Conservation (phyloP, 345 rosid genomes). For the Eucalyptus tenuipes region DNA sequence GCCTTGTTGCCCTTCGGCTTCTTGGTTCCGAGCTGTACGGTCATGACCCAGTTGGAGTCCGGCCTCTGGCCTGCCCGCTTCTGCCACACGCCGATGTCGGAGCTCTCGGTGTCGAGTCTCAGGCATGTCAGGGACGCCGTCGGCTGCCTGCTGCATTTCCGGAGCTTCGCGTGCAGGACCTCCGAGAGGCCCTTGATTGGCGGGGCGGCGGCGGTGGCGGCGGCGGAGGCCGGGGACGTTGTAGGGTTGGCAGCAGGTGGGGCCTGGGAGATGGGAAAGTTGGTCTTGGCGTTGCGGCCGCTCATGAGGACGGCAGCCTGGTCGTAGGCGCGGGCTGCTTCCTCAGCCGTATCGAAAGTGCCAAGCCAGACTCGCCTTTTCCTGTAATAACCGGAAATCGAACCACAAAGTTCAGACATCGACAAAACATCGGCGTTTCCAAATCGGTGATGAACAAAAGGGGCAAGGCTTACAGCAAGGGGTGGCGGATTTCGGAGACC, state of each 20-base stretch:
- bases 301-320: constrained; percentile 47
- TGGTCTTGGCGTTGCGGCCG: constrained; percentile 46
- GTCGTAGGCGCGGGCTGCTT: constrained; percentile 48
- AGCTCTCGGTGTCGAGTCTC: constrained; percentile 47
- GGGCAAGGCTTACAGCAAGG: constrained; percentile 21
- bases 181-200: constrained; percentile 18
- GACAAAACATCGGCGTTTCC: not conserved
- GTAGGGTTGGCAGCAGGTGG: not conserved
- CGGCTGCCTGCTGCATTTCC: constrained; percentile 34
- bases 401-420: not conserved
- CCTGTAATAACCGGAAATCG: not conserved
- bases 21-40: constrained; percentile 23
- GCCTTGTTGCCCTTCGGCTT: not conserved
- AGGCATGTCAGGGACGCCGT: constrained; percentile 50
- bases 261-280: constrained; percentile 21
- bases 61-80: constrained; percentile 43
- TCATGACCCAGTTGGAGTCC: constrained; percentile 50
- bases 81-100: constrained; percentile 61
- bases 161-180: constrained; percentile 35
- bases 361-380: constrained; percentile 59
- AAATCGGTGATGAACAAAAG: not conserved
- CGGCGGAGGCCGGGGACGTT: not conserved
- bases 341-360: constrained; percentile 50
- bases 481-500: constrained; percentile 61
- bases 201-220: not conserved